phyloP scores from a whole-genome alignment of 345 rosid species.

The Nasturtium officinale region DNA sequence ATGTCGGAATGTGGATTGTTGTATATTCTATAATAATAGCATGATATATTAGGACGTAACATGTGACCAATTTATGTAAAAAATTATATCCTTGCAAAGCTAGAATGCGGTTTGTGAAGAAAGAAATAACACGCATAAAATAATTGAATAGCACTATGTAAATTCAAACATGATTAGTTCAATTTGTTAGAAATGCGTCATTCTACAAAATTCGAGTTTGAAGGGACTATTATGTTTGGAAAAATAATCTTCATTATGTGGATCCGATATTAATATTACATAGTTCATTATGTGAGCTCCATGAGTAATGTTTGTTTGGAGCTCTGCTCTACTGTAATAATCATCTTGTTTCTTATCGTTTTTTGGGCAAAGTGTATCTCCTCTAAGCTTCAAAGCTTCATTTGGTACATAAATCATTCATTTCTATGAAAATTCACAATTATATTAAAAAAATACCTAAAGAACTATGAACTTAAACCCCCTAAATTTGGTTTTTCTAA shows the following conservation, averaged over 20 bases:
- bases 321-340: too few relatives aligned
- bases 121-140: neutral
- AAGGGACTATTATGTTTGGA: neutral
- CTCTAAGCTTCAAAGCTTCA: too few relatives aligned
- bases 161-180: neutral
- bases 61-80: neutral
- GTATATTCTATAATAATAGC: neutral
- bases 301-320: too few relatives aligned
- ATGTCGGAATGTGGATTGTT: neutral
- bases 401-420: too few relatives aligned
- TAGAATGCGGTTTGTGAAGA: neutral
- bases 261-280: neutral
- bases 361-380: too few relatives aligned
- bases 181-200: neutral
- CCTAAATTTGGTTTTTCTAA: too few relatives aligned
- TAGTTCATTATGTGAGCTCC: too few relatives aligned
- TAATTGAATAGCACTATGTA: neutral
- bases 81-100: neutral
- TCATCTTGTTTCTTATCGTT: too few relatives aligned
- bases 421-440: too few relatives aligned
- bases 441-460: too few relatives aligned
- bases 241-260: neutral
- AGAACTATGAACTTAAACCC: too few relatives aligned
- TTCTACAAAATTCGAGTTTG: neutral
- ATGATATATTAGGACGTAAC: neutral